Evolutionary conservation across 805 yeast genomes (phyloP), one percentile per base, ranked within the genome.

Genomic region (Candida boleticola): DNA sequence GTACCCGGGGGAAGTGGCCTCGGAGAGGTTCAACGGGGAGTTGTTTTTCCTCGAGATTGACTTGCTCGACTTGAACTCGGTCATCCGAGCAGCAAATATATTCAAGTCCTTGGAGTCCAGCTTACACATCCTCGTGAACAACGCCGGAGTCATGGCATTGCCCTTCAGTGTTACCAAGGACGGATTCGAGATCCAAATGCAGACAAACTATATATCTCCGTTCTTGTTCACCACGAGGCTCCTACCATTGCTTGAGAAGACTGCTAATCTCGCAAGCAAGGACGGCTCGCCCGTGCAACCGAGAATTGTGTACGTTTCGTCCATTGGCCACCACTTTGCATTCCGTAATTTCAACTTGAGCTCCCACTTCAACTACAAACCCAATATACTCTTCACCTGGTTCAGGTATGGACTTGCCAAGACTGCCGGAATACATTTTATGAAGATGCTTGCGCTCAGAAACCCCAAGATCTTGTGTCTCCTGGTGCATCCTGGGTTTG

Each of bases 401-500:
- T 67, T 85, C 43, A 65, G 96, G 37, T 88, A 85, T 52, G 89
- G 87, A 0, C 63, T 79, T 61, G 86, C 93, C 11, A 88, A 88
- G 55, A 79, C 85, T 0, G 83, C 85, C 0, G 85, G 86, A 0
- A 86, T 87, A 34, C 96, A 88, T 51, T 77, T 80, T 53, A 75
- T 80, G 53, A 79, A 79, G 50, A 70, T 80, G 58, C 61, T 88
- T 18, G 77, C 92, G 0, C 66, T 78, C 29, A 73, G 81, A 44
- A 74, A 85, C 55, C 93, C 95, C 0, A 72, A 79, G 16, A 69
- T 87, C 7, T 58, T 82, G 29, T 79, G 82, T 43, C 60, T 79
- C 29, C 73, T 88, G 1, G 85, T 86, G 3, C 90, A 87, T 53
- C 96, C 96, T 0, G 96, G 96, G 0, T 74, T 86, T 49, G 87